Conservation (phyloP, 768 basidiomycete species). For the Rickenella mellea region DNA sequence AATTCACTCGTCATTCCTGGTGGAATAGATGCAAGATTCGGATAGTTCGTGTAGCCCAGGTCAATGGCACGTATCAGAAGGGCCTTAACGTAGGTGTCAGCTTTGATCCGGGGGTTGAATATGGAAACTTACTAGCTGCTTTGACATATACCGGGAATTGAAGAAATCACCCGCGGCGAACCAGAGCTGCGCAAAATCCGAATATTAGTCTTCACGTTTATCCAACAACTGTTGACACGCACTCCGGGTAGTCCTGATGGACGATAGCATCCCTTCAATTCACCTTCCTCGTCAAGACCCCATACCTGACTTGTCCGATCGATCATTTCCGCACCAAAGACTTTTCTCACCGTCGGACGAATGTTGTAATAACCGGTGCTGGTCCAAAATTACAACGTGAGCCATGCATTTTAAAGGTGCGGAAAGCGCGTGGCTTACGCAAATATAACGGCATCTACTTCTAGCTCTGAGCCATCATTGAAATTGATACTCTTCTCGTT, state of each 20-base stretch:
- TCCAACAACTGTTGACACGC: constrained; percentile 5
- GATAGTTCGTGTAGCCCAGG: not conserved
- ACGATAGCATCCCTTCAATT: constrained; percentile 25
- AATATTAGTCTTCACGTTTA: not conserved
- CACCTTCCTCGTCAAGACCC: constrained; percentile 34
- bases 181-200: constrained; percentile 1
- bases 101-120: not conserved
- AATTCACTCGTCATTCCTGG: not conserved
- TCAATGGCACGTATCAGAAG: not conserved
- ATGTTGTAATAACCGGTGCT: constrained; percentile 26
- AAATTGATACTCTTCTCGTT: not conserved
- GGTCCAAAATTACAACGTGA: not conserved
- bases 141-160: constrained; percentile 2
- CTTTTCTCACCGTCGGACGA: constrained; percentile 17
- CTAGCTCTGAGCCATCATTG: not conserved
- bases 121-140: constrained; percentile 2
- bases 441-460: constrained; percentile 1
- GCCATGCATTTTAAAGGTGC: not conserved
- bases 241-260: constrained; percentile 35
- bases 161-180: constrained; percentile 2
- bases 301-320: constrained; percentile 21
- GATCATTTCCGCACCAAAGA: constrained; percentile 27
- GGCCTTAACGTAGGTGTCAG: not conserved
- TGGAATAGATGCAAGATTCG: not conserved
- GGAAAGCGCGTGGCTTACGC: not conserved